These are phyloP conservation scores for Sporothrix pseudoabietina DNA, from an alignment of 2,329 filamentous ascomycete species.

Conservation along the genomic window DNA sequence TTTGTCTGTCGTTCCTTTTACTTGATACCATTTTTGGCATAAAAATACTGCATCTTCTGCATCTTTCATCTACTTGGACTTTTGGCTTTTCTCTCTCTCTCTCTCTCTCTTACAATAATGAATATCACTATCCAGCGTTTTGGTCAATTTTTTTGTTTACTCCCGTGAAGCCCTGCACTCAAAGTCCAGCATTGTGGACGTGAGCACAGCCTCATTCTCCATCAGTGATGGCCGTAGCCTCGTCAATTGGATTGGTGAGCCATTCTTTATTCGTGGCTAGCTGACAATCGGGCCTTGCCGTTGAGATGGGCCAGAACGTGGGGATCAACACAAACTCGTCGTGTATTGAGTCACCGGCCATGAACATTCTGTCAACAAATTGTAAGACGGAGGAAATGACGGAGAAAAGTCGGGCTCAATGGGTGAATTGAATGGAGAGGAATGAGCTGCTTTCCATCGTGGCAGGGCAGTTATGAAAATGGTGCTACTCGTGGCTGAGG, in stretches of 20 bases:
- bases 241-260: neutral
- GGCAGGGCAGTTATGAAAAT: neutral
- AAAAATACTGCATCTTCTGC: neutral
- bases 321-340: neutral
- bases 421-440: no score
- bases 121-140: neutral
- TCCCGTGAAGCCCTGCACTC: neutral
- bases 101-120: neutral
- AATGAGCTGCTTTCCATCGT: neutral
- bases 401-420: neutral
- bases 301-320: neutral
- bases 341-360: neutral
- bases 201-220: neutral
- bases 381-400: neutral
- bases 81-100: neutral
- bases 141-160: neutral
- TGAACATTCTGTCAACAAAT: neutral
- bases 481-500: neutral
- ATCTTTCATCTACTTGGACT: neutral
- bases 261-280: neutral
- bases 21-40: conserved; percentile 9
- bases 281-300: neutral
- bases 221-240: neutral
- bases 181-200: neutral
- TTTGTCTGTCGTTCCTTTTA: neutral